Conservation (phyloP, 768 basidiomycete genomes). For the Boletus rufocinnamomeus region DNA sequence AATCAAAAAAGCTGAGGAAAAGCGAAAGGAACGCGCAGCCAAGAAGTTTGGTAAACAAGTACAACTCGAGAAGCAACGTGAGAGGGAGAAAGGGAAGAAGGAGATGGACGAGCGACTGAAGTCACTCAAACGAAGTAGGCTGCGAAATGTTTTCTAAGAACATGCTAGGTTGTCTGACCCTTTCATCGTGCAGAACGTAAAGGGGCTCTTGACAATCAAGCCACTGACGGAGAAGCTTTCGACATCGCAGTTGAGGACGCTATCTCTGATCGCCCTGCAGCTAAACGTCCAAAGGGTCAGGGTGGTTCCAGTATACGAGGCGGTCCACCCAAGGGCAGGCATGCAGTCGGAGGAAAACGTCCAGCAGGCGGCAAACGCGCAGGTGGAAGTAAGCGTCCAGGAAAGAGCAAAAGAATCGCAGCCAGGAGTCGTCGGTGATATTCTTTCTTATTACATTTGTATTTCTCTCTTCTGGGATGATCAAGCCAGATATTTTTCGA, state of each 20-base stretch:
- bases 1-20: constrained; percentile 91
- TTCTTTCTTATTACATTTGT: constrained; percentile 7
- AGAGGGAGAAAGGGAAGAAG: constrained; percentile 87
- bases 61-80: constrained; percentile 91
- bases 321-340: constrained; percentile 41
- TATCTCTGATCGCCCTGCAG: constrained; percentile 66
- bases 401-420: constrained; percentile 57
- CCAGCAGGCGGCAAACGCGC: constrained; percentile 21
- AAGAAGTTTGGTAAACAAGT: constrained; percentile 99
- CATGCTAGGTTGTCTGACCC: background rate
- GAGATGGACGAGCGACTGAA: constrained; percentile 87
- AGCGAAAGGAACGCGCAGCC: constrained; percentile 86
- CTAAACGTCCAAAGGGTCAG: constrained; percentile 49
- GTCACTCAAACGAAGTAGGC: constrained; percentile 83
- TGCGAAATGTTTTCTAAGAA: background rate
- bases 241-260: constrained; percentile 92
- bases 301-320: constrained; percentile 34
- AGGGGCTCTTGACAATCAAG: constrained; percentile 70
- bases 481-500: background rate
- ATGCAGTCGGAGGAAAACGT: constrained; percentile 35
- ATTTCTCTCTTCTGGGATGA: constrained; percentile 4
- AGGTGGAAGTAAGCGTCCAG: constrained; percentile 51
- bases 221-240: constrained; percentile 62
- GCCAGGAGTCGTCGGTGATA: constrained; percentile 39
- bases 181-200: constrained; percentile 64